phyloP scores from a whole-genome alignment of 2,329 filamentous ascomycete species.

The Hypoxylon sp. region DNA sequence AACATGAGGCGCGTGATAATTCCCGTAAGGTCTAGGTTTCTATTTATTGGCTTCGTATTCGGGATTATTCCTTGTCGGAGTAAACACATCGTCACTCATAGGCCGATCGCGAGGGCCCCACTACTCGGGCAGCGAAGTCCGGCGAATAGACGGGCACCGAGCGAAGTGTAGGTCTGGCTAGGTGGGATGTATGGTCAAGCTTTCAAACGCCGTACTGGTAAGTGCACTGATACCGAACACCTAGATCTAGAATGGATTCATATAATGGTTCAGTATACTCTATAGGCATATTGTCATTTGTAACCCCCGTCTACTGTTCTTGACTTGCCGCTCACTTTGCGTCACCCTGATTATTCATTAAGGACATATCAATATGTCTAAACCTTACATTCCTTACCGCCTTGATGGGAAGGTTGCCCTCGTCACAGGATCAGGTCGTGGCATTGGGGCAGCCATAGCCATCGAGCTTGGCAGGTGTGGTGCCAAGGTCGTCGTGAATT shows the following conservation, averaged over 20 bases:
- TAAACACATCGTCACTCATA: background rate
- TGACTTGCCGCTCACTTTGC: background rate
- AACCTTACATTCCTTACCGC: background rate
- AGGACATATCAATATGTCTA: background rate
- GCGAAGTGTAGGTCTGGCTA: background rate
- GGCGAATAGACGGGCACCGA: background rate
- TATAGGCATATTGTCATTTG: background rate
- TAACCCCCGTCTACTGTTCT: background rate
- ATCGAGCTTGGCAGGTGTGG: background rate
- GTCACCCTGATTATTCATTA: background rate
- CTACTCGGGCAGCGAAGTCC: background rate
- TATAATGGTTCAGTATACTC: background rate
- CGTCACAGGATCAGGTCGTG: background rate
- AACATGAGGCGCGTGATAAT: background rate
- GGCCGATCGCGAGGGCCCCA: background rate
- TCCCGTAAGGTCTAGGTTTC: background rate
- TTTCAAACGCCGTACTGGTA: too few relatives aligned
- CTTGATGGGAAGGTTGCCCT: background rate
- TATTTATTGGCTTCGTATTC: background rate
- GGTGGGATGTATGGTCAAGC: too few relatives aligned
- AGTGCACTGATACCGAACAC: too few relatives aligned
- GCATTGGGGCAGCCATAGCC: background rate
- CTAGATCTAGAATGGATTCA: too few relatives aligned
- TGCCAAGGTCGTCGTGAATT: conserved; percentile 1
- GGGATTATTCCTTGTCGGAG: background rate